Evolutionary conservation across 371 early-diverging fungal species (phyloP).

Genomic region (Batkoa obscura): DNA sequence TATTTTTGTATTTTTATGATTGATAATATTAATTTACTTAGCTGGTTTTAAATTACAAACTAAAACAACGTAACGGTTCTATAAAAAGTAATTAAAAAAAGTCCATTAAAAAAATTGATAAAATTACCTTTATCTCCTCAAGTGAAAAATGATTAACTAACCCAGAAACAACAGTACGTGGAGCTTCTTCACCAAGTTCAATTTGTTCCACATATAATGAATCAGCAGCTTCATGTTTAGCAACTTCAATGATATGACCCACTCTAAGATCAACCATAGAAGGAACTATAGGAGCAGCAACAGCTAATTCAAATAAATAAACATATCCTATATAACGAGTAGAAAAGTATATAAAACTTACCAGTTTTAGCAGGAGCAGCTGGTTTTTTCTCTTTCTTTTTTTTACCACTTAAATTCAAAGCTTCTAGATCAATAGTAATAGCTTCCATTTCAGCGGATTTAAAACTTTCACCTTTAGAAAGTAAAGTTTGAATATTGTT

Average conservation of each 20-base stretch:
- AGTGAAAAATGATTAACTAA: constrained; percentile 78
- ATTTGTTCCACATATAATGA: constrained; percentile 87
- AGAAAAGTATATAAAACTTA: constrained; percentile 10
- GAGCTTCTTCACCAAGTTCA: constrained; percentile 71
- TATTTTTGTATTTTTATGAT: too few relatives aligned
- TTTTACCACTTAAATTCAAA: constrained; percentile 15
- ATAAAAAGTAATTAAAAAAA: neutral
- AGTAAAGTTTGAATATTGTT: constrained; percentile 19
- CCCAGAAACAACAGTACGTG: constrained; percentile 80
- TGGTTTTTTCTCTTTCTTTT: constrained; percentile 37
- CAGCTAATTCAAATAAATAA: constrained; percentile 11
- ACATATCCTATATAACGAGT: too few relatives aligned
- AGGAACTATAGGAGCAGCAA: constrained; percentile 25
- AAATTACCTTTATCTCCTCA: constrained; percentile 54
- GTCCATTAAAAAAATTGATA: constrained; percentile 9
- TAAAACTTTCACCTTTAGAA: constrained; percentile 8
- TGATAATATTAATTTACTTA: constrained; percentile 8
- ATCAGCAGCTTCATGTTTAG: constrained; percentile 86
- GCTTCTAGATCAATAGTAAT: constrained; percentile 13
- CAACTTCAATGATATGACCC: constrained; percentile 61
- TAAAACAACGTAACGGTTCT: constrained; percentile 31
- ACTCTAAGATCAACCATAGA: constrained; percentile 85
- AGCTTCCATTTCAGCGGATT: neutral
- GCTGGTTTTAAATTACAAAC: constrained; percentile 90
- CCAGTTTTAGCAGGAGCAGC: constrained; percentile 16